Evolutionary conservation across 208 protist genomes (phyloP).

Genomic region (Balamuthia mandrillaris): DNA sequence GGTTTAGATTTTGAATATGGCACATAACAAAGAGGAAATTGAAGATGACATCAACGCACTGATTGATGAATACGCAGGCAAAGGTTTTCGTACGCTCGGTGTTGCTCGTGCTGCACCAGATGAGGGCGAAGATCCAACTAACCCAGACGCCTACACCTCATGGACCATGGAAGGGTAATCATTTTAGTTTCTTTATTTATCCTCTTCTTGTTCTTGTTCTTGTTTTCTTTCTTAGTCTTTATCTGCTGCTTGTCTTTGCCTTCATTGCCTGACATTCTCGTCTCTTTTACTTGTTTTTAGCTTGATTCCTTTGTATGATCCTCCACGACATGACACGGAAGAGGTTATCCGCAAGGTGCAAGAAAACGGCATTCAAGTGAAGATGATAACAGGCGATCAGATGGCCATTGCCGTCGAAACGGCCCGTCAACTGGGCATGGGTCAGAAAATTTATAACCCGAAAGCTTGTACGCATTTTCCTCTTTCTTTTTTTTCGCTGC

Average conservation of each 20-base stretch:
- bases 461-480: no score
- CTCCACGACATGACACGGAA: constrained; percentile 84
- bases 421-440: constrained; percentile 83
- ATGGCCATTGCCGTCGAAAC: constrained; percentile 90
- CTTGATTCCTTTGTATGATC: constrained; percentile 86
- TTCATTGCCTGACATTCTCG: no score
- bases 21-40: constrained; percentile 54
- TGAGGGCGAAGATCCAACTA: no score
- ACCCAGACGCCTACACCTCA: no score
- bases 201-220: no score
- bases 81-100: neutral
- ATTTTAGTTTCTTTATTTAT: no score
- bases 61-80: neutral
- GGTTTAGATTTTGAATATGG: constrained; percentile 53
- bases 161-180: no score
- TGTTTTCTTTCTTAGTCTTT: no score
- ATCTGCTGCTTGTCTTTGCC: no score
- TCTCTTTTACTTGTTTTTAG: no score
- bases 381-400: constrained; percentile 92
- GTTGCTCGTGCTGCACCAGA: no score
- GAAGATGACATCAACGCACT: constrained; percentile 42
- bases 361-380: constrained; percentile 84
- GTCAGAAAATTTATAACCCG: constrained; percentile 83
- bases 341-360: constrained; percentile 79
- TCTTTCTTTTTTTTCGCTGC: no score